Evolutionary conservation across 202 grass and related monocot genomes (phyloP), one percentile per base, ranked within the genome.

Genomic region (Musa balbisiana): DNA sequence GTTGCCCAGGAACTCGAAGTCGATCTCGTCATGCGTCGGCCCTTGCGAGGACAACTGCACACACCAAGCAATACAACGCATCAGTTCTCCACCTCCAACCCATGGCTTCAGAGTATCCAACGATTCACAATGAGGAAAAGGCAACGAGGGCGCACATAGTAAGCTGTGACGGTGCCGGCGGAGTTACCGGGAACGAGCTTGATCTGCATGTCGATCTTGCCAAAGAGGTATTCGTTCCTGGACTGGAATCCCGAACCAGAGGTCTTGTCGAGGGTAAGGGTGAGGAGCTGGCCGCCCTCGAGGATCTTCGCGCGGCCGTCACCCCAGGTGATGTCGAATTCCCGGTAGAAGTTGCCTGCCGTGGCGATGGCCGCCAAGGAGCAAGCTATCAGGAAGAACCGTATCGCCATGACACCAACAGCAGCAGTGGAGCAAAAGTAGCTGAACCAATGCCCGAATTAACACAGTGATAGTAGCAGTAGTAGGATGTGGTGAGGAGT

Each of bases 121-220:
- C n/a, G 0, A 8, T n/a, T 14, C 33, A 50, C 2, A 10, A 33
- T 10, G 0, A 69, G 1, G 11, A 9, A 16, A 69, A 51, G 13
- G 0, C 50, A 19, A 16, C 27, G 20, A 50, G 17, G n/a, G 33
- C 67, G 49, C 50, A 69, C 67, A 50, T 69, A 69, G 67, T 50
- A 69, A 9, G 67, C 15, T 2, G 67, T 69, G 33, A 69, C 67
- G 9, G 67, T 69, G 43, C 67, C 67, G 3, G 67, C 67, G n/a
- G 67, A 69, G 43, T 69, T 69, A 15, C 67, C 67, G 8, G 67
- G 29, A 2, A 69, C 29, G 6, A 51, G 33, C 29, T 69, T 69
- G 67, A 69, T 69, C 26, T 69, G 29, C 67, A 69, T 69, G 67
- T 69, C 67, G 20, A 69, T 49, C 16, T 69, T 69, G 43, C 67